Evolutionary conservation across 164 flowering plant species (phyloP).

Genomic region (Kingdonia uniflora): DNA sequence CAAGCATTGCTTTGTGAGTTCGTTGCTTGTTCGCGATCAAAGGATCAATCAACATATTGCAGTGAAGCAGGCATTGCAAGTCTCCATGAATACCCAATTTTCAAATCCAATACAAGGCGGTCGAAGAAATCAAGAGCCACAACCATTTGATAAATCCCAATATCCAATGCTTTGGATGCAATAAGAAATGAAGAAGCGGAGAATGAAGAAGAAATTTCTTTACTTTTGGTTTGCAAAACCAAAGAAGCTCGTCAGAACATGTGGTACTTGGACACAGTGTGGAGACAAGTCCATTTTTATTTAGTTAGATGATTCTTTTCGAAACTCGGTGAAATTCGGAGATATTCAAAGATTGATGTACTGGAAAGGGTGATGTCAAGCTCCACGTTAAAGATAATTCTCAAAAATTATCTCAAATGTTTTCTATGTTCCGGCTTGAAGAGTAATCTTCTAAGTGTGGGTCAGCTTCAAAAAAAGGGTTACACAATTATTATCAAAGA

Average conservation of each 20-base stretch:
- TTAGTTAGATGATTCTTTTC: conserved; percentile 3
- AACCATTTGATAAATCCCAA: too few species aligned
- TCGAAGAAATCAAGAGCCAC: too few species aligned
- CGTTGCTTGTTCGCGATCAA: too few species aligned
- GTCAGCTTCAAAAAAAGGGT: conserved; percentile 5
- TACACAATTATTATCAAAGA: conserved; percentile 1
- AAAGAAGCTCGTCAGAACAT: neutral
- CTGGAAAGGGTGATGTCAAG: neutral
- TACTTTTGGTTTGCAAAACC: neutral
- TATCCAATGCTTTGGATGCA: too few species aligned
- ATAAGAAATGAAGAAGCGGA: too few species aligned
- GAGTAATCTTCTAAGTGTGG: conserved; percentile 2
- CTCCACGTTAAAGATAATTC: neutral
- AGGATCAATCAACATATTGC: too few species aligned
- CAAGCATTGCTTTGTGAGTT: too few species aligned
- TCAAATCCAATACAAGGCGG: too few species aligned
- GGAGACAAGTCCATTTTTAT: conserved; percentile 1
- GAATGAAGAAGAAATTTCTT: neutral
- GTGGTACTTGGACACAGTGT: conserved; percentile 10
- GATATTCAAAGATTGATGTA: neutral
- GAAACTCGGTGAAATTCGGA: neutral
- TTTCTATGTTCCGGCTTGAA: conserved; percentile 1
- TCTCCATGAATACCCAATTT: too few species aligned
- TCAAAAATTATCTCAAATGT: neutral
- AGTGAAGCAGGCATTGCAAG: too few species aligned